phyloP scores from a whole-genome alignment of 371 early-diverging fungal genomes.

The Capillidium heterosporum region DNA sequence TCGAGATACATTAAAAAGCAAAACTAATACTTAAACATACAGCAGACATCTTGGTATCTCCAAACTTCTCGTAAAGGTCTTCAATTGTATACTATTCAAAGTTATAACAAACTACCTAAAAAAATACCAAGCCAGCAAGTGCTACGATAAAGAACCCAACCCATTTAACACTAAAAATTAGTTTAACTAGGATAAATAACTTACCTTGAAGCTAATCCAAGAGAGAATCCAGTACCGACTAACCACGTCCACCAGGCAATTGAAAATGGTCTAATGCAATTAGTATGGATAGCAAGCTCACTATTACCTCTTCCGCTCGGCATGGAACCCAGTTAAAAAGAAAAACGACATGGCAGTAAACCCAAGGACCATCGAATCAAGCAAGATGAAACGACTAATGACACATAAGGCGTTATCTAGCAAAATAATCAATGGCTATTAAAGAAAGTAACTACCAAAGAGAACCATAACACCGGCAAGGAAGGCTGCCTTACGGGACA shows the following conservation, averaged over 20 bases:
- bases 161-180: slow-evolving; percentile 89
- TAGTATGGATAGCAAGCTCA: background rate
- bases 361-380: slow-evolving; percentile 95
- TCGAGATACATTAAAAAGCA: background rate
- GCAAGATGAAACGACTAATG: slow-evolving; percentile 90
- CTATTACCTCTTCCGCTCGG: slow-evolving; percentile 39
- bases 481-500: slow-evolving; percentile 40
- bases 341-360: slow-evolving; percentile 77
- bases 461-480: slow-evolving; percentile 66
- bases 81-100: slow-evolving; percentile 58
- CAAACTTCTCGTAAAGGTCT: slow-evolving; percentile 85
- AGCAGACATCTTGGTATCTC: slow-evolving; percentile 55
- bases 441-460: slow-evolving; percentile 28
- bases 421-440: background rate
- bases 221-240: slow-evolving; percentile 64
- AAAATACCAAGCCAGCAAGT: slow-evolving; percentile 65
- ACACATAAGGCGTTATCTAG: slow-evolving; percentile 68
- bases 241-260: slow-evolving; percentile 79
- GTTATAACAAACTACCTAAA: background rate
- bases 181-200: background rate
- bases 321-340: slow-evolving; percentile 55
- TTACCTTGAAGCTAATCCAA: slow-evolving; percentile 75
- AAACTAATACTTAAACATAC: slow-evolving; percentile 11
- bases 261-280: slow-evolving; percentile 44
- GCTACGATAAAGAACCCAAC: slow-evolving; percentile 94